A percentile compares a stretch with the other conserved stretches of the same genome.
Conservation (phyloP, 306 rosid species). For the Castanospermum australe region DNA sequence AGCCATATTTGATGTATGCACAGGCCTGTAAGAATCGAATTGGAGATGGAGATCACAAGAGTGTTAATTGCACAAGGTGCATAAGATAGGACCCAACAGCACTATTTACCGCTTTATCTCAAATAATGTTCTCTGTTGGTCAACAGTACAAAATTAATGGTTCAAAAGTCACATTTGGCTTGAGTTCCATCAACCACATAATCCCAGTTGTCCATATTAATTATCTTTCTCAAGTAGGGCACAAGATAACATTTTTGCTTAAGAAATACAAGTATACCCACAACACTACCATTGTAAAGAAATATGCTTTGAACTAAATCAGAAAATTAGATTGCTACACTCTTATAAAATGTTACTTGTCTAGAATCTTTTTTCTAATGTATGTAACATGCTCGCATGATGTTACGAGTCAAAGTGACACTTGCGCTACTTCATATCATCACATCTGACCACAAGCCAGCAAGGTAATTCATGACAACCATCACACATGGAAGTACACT, state of each 20-base stretch:
- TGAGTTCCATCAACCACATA: too few relatives aligned
- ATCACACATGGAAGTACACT: conserved; percentile 78
- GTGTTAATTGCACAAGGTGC: conserved; percentile 83
- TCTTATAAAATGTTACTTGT: not conserved
- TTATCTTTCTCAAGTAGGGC: too few relatives aligned
- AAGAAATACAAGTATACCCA: too few relatives aligned
- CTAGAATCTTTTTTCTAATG: not conserved
- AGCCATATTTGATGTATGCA: conserved; percentile 70
- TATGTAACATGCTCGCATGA: conserved; percentile 53
- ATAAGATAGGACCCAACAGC: conserved; percentile 78
- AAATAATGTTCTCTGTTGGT: conserved; percentile 55
- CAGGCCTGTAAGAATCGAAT: conserved; percentile 62
- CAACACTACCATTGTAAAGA: too few relatives aligned
- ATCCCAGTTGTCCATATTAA: too few relatives aligned
- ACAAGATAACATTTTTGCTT: too few relatives aligned
- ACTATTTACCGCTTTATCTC: conserved; percentile 58
- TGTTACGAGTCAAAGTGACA: conserved; percentile 66
- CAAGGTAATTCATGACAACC: conserved; percentile 71
- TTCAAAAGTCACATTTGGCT: conserved; percentile 50
- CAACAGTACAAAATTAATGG: conserved; percentile 76
- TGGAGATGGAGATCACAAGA: conserved; percentile 61
- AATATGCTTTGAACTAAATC: too few relatives aligned
- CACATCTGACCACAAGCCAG: conserved; percentile 63
- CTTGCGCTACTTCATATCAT: conserved; percentile 50
- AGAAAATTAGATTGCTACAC: too few relatives aligned